These are phyloP conservation scores for Suillus fuscotomentosus DNA, from an alignment of 768 basidiomycete genomes.

Conservation along the genomic window DNA sequence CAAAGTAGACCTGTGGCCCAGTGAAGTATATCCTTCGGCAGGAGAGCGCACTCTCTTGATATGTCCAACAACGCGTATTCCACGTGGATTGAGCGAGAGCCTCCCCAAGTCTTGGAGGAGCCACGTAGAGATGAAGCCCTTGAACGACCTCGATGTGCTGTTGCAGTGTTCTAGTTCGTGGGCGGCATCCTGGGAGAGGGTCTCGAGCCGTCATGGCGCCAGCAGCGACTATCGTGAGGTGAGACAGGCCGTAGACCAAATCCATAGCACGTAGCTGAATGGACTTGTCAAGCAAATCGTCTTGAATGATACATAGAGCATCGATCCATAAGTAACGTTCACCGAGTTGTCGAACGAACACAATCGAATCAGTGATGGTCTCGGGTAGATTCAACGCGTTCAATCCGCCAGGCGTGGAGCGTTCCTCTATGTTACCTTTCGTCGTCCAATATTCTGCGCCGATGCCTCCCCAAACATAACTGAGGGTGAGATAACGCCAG, in stretches of 20 bases:
- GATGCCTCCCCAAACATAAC: constrained; percentile 9
- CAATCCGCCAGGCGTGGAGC: background rate
- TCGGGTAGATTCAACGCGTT: background rate
- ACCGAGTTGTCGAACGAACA: constrained; percentile 3
- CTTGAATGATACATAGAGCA: background rate
- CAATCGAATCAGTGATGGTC: constrained; percentile 6
- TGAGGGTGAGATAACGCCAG: constrained; percentile 6
- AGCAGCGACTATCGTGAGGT: background rate
- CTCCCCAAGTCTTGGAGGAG: constrained; percentile 14
- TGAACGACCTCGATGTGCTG: constrained; percentile 2
- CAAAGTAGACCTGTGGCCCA: constrained; percentile 20
- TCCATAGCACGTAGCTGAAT: background rate
- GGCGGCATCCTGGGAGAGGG: background rate
- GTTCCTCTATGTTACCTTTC: background rate
- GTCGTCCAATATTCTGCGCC: constrained; percentile 7
- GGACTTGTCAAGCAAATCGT: background rate
- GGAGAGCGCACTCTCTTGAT: background rate
- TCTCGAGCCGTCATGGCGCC: background rate
- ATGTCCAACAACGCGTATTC: constrained; percentile 13
- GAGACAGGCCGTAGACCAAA: background rate
- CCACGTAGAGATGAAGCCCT: constrained; percentile 8
- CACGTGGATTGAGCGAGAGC: constrained; percentile 11
- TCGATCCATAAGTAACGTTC: constrained; percentile 8
- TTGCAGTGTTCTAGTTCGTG: background rate
- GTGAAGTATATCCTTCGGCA: background rate